Evolutionary conservation across 192 early-diverging fungal species (phyloP).

Genomic region (Obelidium mucronatum): DNA sequence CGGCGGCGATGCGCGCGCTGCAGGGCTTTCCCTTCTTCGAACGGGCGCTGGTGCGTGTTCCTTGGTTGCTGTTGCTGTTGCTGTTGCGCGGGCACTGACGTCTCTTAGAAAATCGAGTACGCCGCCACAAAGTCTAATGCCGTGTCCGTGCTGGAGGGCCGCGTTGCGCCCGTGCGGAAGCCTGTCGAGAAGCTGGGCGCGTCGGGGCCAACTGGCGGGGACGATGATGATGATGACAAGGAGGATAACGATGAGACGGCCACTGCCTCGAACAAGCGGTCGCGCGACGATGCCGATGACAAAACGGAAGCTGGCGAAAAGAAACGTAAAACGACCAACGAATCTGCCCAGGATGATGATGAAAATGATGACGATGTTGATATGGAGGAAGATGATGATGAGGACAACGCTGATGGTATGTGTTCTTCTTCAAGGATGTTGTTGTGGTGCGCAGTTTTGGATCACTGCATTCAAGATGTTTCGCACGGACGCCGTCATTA

Average conservation of each 20-base stretch:
- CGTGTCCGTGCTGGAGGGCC: slow-evolving; percentile 72
- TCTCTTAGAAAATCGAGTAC: slow-evolving; percentile 72
- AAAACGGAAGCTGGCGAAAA: slow-evolving; percentile 10
- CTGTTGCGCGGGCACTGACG: neutral
- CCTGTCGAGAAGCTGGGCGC: neutral
- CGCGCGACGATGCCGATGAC: slow-evolving; percentile 3
- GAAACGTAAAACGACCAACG: slow-evolving; percentile 15
- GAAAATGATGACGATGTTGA: slow-evolving; percentile 37
- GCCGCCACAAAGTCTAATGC: slow-evolving; percentile 80
- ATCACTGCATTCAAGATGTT: neutral
- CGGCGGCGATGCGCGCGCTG: slow-evolving; percentile 83
- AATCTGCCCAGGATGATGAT: slow-evolving; percentile 37
- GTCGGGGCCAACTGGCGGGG: slow-evolving; percentile 14
- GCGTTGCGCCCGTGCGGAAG: neutral
- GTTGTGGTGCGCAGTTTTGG: neutral
- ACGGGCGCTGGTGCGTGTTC: slow-evolving; percentile 72
- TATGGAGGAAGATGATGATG: slow-evolving; percentile 41
- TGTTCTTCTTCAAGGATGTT: neutral
- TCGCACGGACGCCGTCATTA: no score
- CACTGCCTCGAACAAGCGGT: slow-evolving; percentile 1
- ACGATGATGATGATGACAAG: slow-evolving; percentile 36
- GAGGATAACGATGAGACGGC: slow-evolving; percentile 18
- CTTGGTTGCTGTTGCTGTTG: neutral
- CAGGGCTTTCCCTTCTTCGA: slow-evolving; percentile 90
- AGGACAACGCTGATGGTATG: slow-evolving; percentile 3